phyloP scores from a whole-genome alignment of 139 green algal genomes.

The Tetraselmis striata region DNA sequence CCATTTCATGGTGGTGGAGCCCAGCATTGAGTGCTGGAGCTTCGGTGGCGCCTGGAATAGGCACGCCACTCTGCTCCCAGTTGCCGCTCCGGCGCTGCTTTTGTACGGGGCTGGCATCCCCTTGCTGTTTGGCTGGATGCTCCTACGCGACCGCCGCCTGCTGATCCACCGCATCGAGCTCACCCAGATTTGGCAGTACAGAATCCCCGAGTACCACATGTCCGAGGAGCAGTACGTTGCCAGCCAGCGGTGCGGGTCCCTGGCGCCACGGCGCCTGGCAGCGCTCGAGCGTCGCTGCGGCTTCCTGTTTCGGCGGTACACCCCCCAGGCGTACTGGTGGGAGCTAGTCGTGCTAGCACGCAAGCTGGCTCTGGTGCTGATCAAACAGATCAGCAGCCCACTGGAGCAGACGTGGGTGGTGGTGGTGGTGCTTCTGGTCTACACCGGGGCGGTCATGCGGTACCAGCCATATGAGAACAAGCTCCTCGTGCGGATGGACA shows the following conservation, averaged over 20 bases:
- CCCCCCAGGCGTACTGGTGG: background rate
- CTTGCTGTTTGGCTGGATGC: background rate
- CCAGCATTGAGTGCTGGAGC: background rate
- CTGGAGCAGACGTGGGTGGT: background rate
- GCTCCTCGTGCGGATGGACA: background rate
- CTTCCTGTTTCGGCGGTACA: background rate
- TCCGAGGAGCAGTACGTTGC: background rate
- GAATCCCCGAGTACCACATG: background rate
- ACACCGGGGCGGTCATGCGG: background rate
- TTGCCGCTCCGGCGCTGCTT: background rate
- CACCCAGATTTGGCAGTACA: background rate
- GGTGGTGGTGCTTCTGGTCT: background rate
- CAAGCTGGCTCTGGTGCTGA: background rate
- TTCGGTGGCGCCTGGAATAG: background rate
- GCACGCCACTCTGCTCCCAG: background rate
- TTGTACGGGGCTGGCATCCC: background rate
- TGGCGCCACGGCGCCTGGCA: background rate
- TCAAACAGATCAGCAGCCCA: background rate
- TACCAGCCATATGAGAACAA: background rate
- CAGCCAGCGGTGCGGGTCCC: background rate
- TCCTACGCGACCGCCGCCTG: background rate
- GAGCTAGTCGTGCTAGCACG: background rate
- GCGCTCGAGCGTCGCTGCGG: background rate
- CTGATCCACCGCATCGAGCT: background rate
- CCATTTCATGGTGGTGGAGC: background rate